A percentile compares a stretch with the other conserved stretches of the same genome.
phyloP scores from a whole-genome alignment of 176 grass and related monocot species.

The Musa acuminata region DNA sequence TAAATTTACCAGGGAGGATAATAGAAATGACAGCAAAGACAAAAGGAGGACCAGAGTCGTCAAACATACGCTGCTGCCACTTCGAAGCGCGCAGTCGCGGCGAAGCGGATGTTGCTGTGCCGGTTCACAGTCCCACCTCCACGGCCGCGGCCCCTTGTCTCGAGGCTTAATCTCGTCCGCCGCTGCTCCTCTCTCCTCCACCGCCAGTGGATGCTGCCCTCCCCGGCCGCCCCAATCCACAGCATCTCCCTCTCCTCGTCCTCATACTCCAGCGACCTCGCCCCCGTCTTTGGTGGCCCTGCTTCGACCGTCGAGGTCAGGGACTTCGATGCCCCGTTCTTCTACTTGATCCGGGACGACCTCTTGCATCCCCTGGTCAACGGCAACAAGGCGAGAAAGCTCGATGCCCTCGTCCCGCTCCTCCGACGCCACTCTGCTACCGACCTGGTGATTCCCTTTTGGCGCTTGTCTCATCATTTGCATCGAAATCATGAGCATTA shows the following conservation, averaged over 20 bases:
- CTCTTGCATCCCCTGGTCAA: conserved; percentile 80
- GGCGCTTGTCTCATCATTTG: background rate
- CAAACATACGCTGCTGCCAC: no score
- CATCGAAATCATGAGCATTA: background rate
- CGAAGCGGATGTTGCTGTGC: background rate
- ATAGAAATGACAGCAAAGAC: no score
- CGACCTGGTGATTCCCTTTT: background rate
- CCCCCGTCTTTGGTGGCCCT: background rate
- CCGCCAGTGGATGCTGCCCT: conserved; percentile 55
- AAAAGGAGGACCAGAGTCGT: no score
- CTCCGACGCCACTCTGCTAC: conserved; percentile 37
- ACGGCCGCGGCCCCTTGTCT: background rate
- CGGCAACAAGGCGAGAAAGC: conserved; percentile 92
- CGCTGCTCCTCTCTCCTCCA: conserved; percentile 16
- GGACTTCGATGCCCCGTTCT: conserved; percentile 1
- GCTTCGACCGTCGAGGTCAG: conserved; percentile 10
- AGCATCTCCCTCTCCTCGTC: conserved; percentile 35
- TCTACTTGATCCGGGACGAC: conserved; percentile 65
- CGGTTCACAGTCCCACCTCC: background rate
- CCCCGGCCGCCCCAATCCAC: conserved; percentile 52
- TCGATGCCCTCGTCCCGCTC: conserved; percentile 71
- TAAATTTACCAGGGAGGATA: no score
- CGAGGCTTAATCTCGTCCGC: background rate
- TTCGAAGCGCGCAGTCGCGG: no score
- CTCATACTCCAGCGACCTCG: background rate